Base-by-base conservation (phyloP, 345 rosid species). In the Balakata baccata region DNA sequence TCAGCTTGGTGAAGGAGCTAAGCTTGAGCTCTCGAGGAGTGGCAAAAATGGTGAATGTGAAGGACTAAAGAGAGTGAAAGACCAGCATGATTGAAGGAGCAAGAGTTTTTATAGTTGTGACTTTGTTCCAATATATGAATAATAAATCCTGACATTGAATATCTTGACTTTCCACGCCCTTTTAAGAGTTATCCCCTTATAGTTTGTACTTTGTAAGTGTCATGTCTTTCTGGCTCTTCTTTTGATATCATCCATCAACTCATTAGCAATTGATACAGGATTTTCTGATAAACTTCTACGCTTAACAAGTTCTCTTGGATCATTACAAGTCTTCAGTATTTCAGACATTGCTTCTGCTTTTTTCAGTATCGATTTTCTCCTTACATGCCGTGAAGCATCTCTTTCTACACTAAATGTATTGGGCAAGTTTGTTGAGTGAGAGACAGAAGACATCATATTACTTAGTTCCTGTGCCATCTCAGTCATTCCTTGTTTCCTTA, bases 311-410 rank as follows among this genome's bases (percentile, higher is more conserved):
- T 88, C 75, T 70, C 91, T 86, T 10, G 92, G 93, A 83, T 91
- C 81, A 66, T 81, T 91, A 76, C 93, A 86, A 45, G 73, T 83
- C 81, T 89, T 76, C 46, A 95, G 77, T 11, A 91, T 78, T 79
- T 80, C 78, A 80, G 79, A 91, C 92, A 95, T 92, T n/a, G 81
- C 90, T 85, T 84, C 89, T 18, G 98, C 96, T 81, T 86, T 95
- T 72, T 69, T 84, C 63, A 95, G 73, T 62, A 89, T 81, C 52
- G 86, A 80, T 70, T 74, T 78, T 80, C 76, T 90, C 81, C 94
- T 86, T 46, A 69, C 79, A 54, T 38, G 76, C 47, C 66, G 77
- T n/a, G 80, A 53, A 1, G 77, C 75, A 68, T 84, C 85, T 14
- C 72, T 77, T 45, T 73, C 68, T 41, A 13, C 51, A 56, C 74